Evolutionary conservation across 2,329 filamentous ascomycete species (phyloP), one percentile per base, ranked within the genome.

Genomic region (Nigrospora oryzae): DNA sequence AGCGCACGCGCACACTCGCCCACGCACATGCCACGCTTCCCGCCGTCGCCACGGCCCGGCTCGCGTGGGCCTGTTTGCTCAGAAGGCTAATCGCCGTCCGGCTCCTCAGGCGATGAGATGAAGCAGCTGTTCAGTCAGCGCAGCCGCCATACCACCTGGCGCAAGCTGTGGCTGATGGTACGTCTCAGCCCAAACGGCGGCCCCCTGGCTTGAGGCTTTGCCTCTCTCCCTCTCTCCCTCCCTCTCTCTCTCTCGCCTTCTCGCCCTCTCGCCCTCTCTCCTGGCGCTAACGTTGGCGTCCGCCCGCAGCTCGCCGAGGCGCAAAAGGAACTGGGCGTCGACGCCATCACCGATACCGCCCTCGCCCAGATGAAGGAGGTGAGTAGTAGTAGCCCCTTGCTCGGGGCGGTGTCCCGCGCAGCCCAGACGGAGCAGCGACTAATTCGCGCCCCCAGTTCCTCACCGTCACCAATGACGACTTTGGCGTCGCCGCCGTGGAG

Each of bases 311-410:
- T 95, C 11, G 89, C 89, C 19, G 84, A 95, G 71, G 74, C 77
- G 11, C 84, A 95, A 71, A 83, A 82, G 63, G 84, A 90, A 63
- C 76, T 95, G 2, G 89, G 89, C 3, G 77, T 95, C 39, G 69
- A 77, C 10, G 61, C 67, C 38, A 90, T 95, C 60, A 81, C 78
- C 13, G 64, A 75, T 16, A 80, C 91, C 56, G 89, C 89, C 10
- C 71, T 96, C 43, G 75, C 82, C 47, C 77, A 89, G 64, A 86
- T 95, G 78, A 74, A 77, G 51, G 23, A 28, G 23, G 23, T 28
- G 7, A 28, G 23, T 28, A 28, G 8, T 2, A 28, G 10, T 4
- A 4, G 19, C 19, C 23, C 7, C 23, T 7, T 28, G 23, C 5
- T 7, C 8, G 5, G 23, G 23, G 23, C 23, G 5, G 23, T 28